These are phyloP conservation scores for Cystofilobasidium capitatum DNA, from an alignment of 768 basidiomycete genomes.

Conservation along the genomic window DNA sequence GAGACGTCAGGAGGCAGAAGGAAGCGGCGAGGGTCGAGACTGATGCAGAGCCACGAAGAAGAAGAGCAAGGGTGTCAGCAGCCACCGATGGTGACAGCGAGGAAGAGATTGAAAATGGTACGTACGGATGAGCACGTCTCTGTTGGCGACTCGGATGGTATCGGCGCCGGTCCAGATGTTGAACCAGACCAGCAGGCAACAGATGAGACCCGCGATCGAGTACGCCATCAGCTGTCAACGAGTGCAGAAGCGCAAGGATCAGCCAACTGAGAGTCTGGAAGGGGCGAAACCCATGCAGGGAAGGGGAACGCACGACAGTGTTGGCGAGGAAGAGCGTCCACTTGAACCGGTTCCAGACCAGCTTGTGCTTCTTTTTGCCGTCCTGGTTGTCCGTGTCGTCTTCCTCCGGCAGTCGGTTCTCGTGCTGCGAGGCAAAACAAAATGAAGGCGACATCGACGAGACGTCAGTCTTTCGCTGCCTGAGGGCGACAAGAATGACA, in stretches of 20 bases:
- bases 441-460: background rate
- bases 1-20: constrained; percentile 53
- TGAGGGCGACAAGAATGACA: background rate
- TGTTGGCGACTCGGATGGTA: constrained; percentile 62
- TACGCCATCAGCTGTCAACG: constrained; percentile 50
- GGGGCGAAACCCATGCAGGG: no score
- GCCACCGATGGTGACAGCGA: background rate
- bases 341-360: constrained; percentile 77
- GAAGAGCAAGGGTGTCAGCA: background rate
- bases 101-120: constrained; percentile 10
- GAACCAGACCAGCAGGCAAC: constrained; percentile 66
- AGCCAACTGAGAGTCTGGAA: no score
- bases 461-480: background rate
- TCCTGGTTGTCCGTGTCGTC: constrained; percentile 17
- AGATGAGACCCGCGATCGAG: constrained; percentile 53
- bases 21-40: constrained; percentile 59
- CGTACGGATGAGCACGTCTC: constrained; percentile 51
- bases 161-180: constrained; percentile 61
- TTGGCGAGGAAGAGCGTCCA: constrained; percentile 67
- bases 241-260: background rate
- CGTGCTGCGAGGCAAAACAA: constrained; percentile 38
- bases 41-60: constrained; percentile 25
- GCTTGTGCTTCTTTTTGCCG: constrained; percentile 40
- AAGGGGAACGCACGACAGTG: constrained; percentile 43
- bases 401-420: constrained; percentile 43